phyloP scores from a whole-genome alignment of 345 rosid species.

The Arabis hirsuta region DNA sequence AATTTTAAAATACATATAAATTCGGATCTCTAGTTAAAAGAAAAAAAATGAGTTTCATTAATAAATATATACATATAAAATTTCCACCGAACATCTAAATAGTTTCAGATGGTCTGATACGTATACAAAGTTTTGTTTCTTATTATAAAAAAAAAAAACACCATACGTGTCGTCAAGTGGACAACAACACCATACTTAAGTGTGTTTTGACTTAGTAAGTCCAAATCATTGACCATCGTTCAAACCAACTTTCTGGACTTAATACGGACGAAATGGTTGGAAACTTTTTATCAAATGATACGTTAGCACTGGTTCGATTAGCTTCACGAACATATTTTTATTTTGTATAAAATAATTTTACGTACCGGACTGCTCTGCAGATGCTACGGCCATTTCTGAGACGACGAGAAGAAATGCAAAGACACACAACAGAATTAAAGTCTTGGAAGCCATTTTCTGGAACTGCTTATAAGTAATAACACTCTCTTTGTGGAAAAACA shows the following conservation, averaged over 20 bases:
- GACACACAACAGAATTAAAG: slow-evolving; percentile 18
- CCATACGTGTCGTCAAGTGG: neutral
- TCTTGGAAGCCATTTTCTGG: slow-evolving; percentile 26
- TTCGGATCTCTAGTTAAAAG: too few species aligned
- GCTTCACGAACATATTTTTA: neutral
- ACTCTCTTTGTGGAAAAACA: neutral
- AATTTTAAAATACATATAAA: neutral
- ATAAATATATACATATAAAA: neutral
- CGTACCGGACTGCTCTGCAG: neutral
- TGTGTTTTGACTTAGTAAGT: neutral
- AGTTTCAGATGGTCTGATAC: neutral
- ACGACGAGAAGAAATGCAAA: slow-evolving; percentile 18
- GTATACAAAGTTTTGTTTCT: too few species aligned
- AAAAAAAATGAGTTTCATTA: neutral
- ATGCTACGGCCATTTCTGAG: slow-evolving; percentile 6
- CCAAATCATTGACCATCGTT: neutral
- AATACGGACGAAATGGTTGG: neutral
- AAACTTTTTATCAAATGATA: neutral
- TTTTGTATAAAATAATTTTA: neutral
- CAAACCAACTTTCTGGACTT: neutral
- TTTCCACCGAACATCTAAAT: neutral
- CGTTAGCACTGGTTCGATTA: neutral
- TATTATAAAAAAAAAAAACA: neutral
- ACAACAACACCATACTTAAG: neutral
- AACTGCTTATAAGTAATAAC: neutral